Evolutionary conservation across 2,329 filamentous ascomycete genomes (phyloP), one percentile per base, ranked within the genome.

Genomic region (Aspergillus floridensis): DNA sequence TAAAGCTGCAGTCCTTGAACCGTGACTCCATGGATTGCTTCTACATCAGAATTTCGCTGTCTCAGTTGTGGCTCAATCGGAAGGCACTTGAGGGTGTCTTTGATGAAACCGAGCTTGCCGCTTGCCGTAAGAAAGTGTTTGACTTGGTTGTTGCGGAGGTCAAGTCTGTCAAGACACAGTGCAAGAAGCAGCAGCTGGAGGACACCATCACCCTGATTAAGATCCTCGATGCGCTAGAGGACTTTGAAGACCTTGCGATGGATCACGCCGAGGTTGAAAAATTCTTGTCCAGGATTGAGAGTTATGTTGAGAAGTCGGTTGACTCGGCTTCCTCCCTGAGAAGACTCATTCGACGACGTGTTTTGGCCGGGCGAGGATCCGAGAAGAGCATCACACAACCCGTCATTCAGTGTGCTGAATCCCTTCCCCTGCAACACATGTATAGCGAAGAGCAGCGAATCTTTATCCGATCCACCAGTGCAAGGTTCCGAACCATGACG

Each of bases 401-500:
- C 44, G 64, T 72, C 38, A 59, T 74, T n/a, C 69, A 72, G 46
- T 74, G 68, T 48, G 70, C 72, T 10, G 69, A 75, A 57, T 70
- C 72, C 14, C 70, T 78, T 22, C 65, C 72, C 2, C 62, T 77
- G 7, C 66, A 71, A 32, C 70, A 73, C 8, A 68, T 78, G 57
- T 74, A 75, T 56, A 72, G 68, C 14, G 72, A 74, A 26, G 73
- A 77, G 50, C 75, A 77, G 56, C 70, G 73, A 26, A 65, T 72
- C 2, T 74, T 76, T 38, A 69, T 76, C 41, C 68, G 69, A n/a
- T 70, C 71, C 19, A 74, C 72, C 11, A 70, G 68, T 8, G 70
- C 70, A 35, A 69, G 70, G 32, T 72, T 79, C 61, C 70, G 68
- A 16, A 60, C 66, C 2, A 72, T 79, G 71, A 47, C 69, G 4